These are phyloP conservation scores for Batkoa obscura DNA, from an alignment of 371 early-diverging fungal genomes.

Conservation along the genomic window DNA sequence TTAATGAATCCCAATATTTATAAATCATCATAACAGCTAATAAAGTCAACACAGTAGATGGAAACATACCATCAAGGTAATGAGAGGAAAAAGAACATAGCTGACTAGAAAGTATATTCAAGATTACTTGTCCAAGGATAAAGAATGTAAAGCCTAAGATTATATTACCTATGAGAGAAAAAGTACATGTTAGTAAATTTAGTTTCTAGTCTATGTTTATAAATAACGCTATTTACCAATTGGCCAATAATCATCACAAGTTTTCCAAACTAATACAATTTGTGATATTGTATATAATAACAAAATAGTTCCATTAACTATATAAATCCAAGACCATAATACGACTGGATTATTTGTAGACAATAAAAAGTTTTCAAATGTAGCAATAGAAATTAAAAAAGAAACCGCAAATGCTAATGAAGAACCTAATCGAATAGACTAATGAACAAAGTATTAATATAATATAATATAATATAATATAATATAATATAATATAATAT, in stretches of 20 bases:
- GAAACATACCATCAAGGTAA: slow-evolving; percentile 92
- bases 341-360: slow-evolving; percentile 37
- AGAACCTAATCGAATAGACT: slow-evolving; percentile 74
- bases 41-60: slow-evolving; percentile 77
- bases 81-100: slow-evolving; percentile 80
- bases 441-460: slow-evolving; percentile 7
- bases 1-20: slow-evolving; percentile 97
- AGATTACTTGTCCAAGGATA: slow-evolving; percentile 59
- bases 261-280: slow-evolving; percentile 79
- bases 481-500: too few relatives aligned
- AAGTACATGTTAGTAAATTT: background rate
- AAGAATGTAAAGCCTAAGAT: slow-evolving; percentile 76
- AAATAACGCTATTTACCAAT: slow-evolving; percentile 23
- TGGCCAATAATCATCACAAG: slow-evolving; percentile 92
- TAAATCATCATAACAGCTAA: slow-evolving; percentile 97
- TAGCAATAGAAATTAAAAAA: slow-evolving; percentile 64
- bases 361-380: slow-evolving; percentile 52
- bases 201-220: background rate
- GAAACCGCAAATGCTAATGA: slow-evolving; percentile 51
- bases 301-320: slow-evolving; percentile 64
- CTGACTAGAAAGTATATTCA: slow-evolving; percentile 49
- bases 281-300: slow-evolving; percentile 75
- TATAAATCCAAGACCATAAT: slow-evolving; percentile 74
- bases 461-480: too few relatives aligned
- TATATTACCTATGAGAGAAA: slow-evolving; percentile 42